phyloP scores from a whole-genome alignment of 805 yeast species.

The Komagataella pastoris region DNA sequence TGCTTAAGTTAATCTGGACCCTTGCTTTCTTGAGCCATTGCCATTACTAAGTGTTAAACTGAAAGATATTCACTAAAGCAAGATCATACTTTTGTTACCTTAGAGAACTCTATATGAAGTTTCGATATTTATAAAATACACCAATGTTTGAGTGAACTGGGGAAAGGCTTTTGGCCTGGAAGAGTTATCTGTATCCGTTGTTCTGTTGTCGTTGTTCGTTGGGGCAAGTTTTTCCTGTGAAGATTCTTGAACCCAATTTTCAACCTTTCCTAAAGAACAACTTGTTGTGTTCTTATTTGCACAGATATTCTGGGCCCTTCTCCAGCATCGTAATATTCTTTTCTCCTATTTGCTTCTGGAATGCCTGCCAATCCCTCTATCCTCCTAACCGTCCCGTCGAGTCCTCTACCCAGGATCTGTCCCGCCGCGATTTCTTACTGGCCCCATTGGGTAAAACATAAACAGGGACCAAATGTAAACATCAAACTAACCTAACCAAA shows the following conservation, averaged over 20 bases:
- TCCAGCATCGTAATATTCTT: no score
- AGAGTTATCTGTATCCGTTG: no score
- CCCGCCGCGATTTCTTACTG: not conserved
- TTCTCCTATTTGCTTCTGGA: not conserved
- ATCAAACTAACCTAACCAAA: not conserved
- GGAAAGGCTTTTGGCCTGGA: not conserved
- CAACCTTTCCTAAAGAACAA: no score
- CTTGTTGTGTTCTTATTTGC: no score
- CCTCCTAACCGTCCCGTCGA: not conserved
- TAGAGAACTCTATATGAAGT: not conserved
- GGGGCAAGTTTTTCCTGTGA: no score
- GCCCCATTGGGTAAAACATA: not conserved
- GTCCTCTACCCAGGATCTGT: not conserved
- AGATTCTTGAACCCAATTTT: no score
- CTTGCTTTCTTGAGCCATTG: not conserved
- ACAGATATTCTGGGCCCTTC: no score
- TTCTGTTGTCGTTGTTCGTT: no score
- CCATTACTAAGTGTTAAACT: not conserved
- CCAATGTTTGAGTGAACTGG: not conserved
- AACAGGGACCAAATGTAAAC: not conserved
- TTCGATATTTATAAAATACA: not conserved
- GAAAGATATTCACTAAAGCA: not conserved
- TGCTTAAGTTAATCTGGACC: conserved; percentile 2
- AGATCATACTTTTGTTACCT: not conserved
- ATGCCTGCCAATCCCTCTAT: not conserved